Evolutionary conservation across 805 yeast species (phyloP).

Genomic region (Yamadazyma tumulicola): DNA sequence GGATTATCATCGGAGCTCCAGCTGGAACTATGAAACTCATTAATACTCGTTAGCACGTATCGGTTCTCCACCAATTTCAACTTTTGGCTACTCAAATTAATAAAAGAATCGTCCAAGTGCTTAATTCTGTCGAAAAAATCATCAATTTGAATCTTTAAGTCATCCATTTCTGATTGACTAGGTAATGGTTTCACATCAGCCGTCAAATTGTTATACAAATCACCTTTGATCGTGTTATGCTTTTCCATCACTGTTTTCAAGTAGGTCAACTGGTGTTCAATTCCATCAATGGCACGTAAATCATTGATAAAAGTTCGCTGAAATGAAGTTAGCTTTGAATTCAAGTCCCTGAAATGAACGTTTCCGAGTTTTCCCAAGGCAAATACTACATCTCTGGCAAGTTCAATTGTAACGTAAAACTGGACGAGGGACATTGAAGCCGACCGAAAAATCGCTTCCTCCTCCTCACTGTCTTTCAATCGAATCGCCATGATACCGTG

Average conservation of each 20-base stretch:
- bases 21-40: conserved; percentile 29
- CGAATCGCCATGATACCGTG: conserved; percentile 11
- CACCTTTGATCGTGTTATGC: conserved; percentile 24
- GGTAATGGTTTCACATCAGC: conserved; percentile 56
- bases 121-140: conserved; percentile 28
- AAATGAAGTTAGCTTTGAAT: conserved; percentile 41
- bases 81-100: conserved; percentile 22
- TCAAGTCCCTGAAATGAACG: conserved; percentile 49
- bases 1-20: conserved; percentile 6
- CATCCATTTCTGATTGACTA: conserved; percentile 32
- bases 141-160: conserved; percentile 21
- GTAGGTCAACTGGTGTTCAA: conserved; percentile 27
- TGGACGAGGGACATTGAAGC: conserved; percentile 50
- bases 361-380: conserved; percentile 36
- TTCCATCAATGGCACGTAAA: conserved; percentile 33
- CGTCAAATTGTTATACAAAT: conserved; percentile 26
- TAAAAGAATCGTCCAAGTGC: conserved; percentile 35
- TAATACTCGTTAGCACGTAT: conserved; percentile 28
- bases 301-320: conserved; percentile 45
- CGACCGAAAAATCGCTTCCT: conserved; percentile 42
- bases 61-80: conserved; percentile 31
- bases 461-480: conserved; percentile 7
- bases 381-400: conserved; percentile 40
- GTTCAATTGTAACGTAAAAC: conserved; percentile 44
- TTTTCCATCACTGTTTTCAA: conserved; percentile 28